Base-by-base conservation (phyloP, 2,329 filamentous ascomycete species). In the Beauveria rudraprayagi region DNA sequence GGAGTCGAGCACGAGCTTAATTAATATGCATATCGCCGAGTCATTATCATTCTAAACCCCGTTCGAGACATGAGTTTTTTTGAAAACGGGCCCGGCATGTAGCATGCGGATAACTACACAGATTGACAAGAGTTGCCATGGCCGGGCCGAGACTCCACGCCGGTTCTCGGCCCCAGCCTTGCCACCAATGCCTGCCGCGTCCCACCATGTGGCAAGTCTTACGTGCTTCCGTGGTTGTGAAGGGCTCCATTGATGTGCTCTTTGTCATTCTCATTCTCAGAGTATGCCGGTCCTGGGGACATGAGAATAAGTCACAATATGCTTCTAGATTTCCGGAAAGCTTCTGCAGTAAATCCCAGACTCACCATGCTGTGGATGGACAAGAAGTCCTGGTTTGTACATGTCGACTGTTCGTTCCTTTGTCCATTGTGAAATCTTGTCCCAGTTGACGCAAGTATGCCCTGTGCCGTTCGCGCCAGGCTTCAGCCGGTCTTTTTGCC, bases 311-410 rank as follows among this genome's bases (percentile, higher is more conserved):
- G 46, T 57, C 11, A 37, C n/a, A 17, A 44, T 28, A 30, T 22
- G 16, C 10, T 22, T 9, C 34, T 37, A 37, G 34, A 37, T 11
- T 14, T 16, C 16, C 14, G 34, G 5, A 37, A 16, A 37, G 11
- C 34, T 14, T 37, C 14, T 16, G 11, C 34, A 37, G 14, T 37
- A 16, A 5, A 37, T 37, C 11, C 17, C 10, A 10, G n/a, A 60
- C 48, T 46, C 41, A 60, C 57, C 57, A 37, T 37, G 48, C 41
- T 52, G 50, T 1, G 57, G 57, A 30, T 60, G 57, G 10, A 53
- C 30, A n/a, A 60, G 37, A 2, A 60, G 48, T 8, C 57, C 57
- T 5, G 57, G 57, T n/a, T 60, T 22, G 28, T 60, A 60, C 48
- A 60, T 46, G 48, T 60, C 9, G 9, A 60, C 57, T 2, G 37